A percentile compares a stretch with the other conserved stretches of the same genome.
These are phyloP conservation scores for Beauveria australis DNA, from an alignment of 2,329 filamentous ascomycete genomes.

Conservation along the genomic window DNA sequence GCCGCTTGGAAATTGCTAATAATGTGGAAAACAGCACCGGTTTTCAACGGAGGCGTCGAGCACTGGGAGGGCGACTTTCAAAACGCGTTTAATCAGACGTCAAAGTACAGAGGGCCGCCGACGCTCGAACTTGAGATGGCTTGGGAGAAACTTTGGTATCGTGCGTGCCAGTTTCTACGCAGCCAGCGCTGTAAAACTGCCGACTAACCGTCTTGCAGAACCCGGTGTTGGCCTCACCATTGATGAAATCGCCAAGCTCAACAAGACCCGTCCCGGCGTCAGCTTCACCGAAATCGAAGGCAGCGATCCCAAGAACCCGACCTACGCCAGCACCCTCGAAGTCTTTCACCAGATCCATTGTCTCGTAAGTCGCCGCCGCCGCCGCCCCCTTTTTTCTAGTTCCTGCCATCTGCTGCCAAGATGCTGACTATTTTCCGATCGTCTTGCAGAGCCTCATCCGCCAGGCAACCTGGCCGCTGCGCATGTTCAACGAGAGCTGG, in stretches of 20 bases:
- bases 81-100: slow-evolving; percentile 4
- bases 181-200: neutral
- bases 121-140: slow-evolving; percentile 5
- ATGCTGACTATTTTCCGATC: neutral
- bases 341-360: slow-evolving; percentile 15
- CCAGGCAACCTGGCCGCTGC: slow-evolving; percentile 9
- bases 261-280: slow-evolving; percentile 6
- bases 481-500: slow-evolving; percentile 13
- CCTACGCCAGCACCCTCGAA: slow-evolving; percentile 13
- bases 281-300: slow-evolving; percentile 1
- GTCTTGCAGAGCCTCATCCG: slow-evolving; percentile 12
- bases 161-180: neutral
- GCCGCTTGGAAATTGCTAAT: neutral
- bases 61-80: slow-evolving; percentile 8
- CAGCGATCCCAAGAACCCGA: slow-evolving; percentile 5
- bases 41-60: slow-evolving; percentile 5
- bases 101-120: slow-evolving; percentile 9
- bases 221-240: neutral
- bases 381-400: neutral
- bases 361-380: slow-evolving; percentile 3
- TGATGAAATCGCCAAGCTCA: slow-evolving; percentile 5
- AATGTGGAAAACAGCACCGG: neutral
- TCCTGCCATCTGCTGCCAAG: too few species aligned
- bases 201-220: neutral
- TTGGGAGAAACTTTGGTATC: slow-evolving; percentile 10